Evolutionary conservation across 768 basidiomycete genomes (phyloP).

Genomic region (Mycena crocata): DNA sequence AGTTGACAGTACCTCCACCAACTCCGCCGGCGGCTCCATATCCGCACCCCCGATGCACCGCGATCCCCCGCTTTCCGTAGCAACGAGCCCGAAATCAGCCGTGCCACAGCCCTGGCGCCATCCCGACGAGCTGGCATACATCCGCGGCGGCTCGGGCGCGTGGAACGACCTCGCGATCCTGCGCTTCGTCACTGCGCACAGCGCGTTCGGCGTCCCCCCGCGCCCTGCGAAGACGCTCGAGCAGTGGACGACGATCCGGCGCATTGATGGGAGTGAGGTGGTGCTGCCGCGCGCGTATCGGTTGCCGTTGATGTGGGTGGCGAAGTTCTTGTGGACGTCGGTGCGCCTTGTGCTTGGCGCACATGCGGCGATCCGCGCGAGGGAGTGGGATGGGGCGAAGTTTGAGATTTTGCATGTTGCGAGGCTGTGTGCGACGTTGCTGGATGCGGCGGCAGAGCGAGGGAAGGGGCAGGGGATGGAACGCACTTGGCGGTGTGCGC

Average conservation of each 20-base stretch:
- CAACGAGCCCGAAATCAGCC: constrained; percentile 49
- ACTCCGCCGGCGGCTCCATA: not conserved
- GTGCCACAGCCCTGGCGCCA: constrained; percentile 8
- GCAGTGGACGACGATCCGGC: constrained; percentile 30
- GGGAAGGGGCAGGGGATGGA: constrained; percentile 40
- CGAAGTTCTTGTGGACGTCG: constrained; percentile 57
- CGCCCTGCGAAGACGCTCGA: constrained; percentile 33
- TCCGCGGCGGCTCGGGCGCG: not conserved
- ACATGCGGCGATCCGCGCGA: constrained; percentile 34
- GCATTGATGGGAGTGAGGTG: constrained; percentile 31
- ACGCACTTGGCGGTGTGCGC: constrained; percentile 51
- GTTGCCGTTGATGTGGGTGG: constrained; percentile 57
- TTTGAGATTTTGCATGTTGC: constrained; percentile 59
- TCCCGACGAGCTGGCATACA: constrained; percentile 19
- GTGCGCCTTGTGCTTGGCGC: constrained; percentile 54
- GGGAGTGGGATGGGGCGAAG: constrained; percentile 55
- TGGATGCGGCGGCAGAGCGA: constrained; percentile 47
- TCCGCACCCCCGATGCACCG: constrained; percentile 17
- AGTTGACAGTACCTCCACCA: not conserved
- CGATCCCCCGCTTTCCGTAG: not conserved
- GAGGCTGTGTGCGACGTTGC: constrained; percentile 50
- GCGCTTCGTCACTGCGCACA: constrained; percentile 45
- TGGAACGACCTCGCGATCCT: constrained; percentile 45
- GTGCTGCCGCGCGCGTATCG: constrained; percentile 53
- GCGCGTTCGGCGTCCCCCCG: constrained; percentile 51